phyloP scores from a whole-genome alignment of 345 rosid genomes.

The Microthlaspi erraticum region DNA sequence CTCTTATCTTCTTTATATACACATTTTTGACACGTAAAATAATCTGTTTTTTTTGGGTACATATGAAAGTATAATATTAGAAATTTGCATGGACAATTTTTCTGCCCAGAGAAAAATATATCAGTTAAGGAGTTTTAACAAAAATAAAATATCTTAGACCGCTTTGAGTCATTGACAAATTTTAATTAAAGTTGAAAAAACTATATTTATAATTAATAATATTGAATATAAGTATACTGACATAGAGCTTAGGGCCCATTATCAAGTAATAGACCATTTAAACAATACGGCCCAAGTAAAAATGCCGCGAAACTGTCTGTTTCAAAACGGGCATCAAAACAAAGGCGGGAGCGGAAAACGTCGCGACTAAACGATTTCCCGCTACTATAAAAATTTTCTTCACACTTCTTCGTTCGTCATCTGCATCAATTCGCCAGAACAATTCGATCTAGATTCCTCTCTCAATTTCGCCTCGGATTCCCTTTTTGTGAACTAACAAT shows the following conservation, averaged over 20 bases:
- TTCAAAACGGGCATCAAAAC: slow-evolving; percentile 8
- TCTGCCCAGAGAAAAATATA: not conserved
- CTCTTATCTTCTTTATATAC: slow-evolving; percentile 33
- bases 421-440: not conserved
- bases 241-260: slow-evolving; percentile 15
- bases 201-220: not conserved
- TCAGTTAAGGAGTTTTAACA: not conserved
- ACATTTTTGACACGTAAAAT: not conserved
- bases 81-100: slow-evolving; percentile 24
- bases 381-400: slow-evolving; percentile 27
- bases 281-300: not conserved
- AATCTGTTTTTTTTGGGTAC: not conserved
- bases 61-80: slow-evolving; percentile 8
- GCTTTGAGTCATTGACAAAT: slow-evolving; percentile 8
- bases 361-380: slow-evolving; percentile 40
- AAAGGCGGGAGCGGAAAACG: slow-evolving; percentile 45
- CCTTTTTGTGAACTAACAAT: slow-evolving; percentile 38
- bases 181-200: no score
- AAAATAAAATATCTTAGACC: slow-evolving; percentile 29
- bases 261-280: not conserved
- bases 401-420: not conserved
- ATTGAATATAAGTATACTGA: not conserved
- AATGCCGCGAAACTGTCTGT: slow-evolving; percentile 15
- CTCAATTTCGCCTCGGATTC: not conserved
- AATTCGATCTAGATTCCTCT: not conserved